These are phyloP conservation scores for Citrus sp. DNA, from an alignment of 345 rosid genomes.

Conservation along the genomic window DNA sequence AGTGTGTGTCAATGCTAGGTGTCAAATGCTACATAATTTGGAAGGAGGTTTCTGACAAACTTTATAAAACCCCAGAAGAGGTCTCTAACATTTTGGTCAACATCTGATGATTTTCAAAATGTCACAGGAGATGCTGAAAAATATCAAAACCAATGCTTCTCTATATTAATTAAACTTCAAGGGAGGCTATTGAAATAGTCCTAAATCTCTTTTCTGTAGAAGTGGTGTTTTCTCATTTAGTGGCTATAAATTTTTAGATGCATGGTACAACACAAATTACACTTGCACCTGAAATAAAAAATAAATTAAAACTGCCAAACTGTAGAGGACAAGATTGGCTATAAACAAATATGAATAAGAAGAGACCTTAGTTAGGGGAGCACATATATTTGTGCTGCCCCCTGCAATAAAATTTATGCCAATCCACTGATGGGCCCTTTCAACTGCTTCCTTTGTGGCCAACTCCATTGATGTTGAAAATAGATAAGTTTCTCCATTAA, in stretches of 20 bases:
- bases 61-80: neutral
- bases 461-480: constrained; percentile 67
- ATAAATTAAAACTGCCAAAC: neutral
- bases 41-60: neutral
- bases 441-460: constrained; percentile 55
- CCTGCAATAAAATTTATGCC: constrained; percentile 52
- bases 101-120: neutral
- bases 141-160: neutral
- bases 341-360: constrained; percentile 10
- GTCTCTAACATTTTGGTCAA: neutral
- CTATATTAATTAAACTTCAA: neutral
- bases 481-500: constrained; percentile 59
- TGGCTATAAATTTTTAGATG: neutral
- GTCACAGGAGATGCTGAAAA: neutral
- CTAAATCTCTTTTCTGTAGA: neutral
- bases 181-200: neutral
- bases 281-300: neutral
- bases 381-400: constrained; percentile 67
- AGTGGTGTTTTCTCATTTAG: neutral
- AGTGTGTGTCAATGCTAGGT: neutral
- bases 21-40: neutral
- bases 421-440: constrained; percentile 72
- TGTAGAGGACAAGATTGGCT: neutral
- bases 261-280: neutral
- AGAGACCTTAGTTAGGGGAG: constrained; percentile 71